Conservation (phyloP, 768 basidiomycete species). For the Rhizopogon roseolus region DNA sequence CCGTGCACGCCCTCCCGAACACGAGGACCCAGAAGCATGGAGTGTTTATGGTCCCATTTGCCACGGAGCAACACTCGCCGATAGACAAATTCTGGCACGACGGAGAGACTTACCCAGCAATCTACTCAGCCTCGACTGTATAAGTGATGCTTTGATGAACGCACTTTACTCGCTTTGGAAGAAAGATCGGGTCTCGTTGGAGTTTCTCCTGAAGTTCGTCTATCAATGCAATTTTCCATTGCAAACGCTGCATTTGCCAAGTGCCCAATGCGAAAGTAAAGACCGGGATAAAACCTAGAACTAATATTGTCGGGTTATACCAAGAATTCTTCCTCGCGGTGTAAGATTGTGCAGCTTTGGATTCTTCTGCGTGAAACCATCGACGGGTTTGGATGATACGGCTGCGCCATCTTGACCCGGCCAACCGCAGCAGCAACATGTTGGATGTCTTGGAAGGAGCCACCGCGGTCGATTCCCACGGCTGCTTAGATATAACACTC, state of each 20-base stretch:
- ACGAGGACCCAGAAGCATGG: slow-evolving; percentile 80
- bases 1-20: slow-evolving; percentile 88
- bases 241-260: slow-evolving; percentile 90
- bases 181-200: slow-evolving; percentile 64
- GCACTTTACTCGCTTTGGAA: slow-evolving; percentile 88
- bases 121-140: slow-evolving; percentile 14
- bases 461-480: neutral
- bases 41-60: slow-evolving; percentile 69
- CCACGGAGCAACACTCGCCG: slow-evolving; percentile 81
- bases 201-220: slow-evolving; percentile 92
- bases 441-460: neutral
- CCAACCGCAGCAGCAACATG: neutral
- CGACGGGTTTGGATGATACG: slow-evolving; percentile 7
- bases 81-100: slow-evolving; percentile 84
- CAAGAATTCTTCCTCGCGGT: slow-evolving; percentile 54
- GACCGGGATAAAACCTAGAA: slow-evolving; percentile 83
- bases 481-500: neutral
- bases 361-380: slow-evolving; percentile 12
- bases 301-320: slow-evolving; percentile 64
- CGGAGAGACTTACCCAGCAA: slow-evolving; percentile 46
- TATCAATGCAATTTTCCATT: slow-evolving; percentile 94
- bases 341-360: slow-evolving; percentile 40
- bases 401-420: slow-evolving; percentile 5
- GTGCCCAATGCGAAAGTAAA: slow-evolving; percentile 86
- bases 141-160: slow-evolving; percentile 21